Conservation (phyloP, 257 asterid species). For the Solanum chilense region DNA sequence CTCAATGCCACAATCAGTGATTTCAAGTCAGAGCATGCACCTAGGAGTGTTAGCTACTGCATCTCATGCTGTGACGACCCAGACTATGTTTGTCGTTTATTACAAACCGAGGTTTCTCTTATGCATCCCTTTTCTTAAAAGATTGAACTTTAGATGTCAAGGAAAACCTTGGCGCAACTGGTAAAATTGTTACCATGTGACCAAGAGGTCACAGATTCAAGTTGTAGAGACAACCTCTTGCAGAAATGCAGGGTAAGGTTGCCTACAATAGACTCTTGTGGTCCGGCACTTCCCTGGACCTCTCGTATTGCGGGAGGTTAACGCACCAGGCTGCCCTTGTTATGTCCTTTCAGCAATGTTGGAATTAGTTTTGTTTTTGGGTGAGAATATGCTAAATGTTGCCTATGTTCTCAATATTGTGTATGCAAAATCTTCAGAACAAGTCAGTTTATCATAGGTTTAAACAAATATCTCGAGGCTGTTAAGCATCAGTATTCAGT, state of each 20-base stretch:
- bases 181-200: neutral
- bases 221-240: neutral
- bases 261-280: neutral
- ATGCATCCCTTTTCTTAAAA: neutral
- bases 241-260: neutral
- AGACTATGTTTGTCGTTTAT: slow-evolving; percentile 55
- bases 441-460: slow-evolving; percentile 72
- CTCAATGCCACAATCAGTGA: slow-evolving; percentile 66
- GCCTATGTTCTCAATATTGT: neutral
- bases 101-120: slow-evolving; percentile 66
- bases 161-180: neutral
- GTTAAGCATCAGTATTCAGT: slow-evolving; percentile 45
- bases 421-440: slow-evolving; percentile 23
- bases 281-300: neutral
- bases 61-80: slow-evolving; percentile 56
- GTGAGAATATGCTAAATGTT: neutral
- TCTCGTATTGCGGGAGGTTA: neutral
- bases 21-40: slow-evolving; percentile 84
- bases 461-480: slow-evolving; percentile 66
- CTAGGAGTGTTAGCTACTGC: slow-evolving; percentile 87
- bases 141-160: neutral
- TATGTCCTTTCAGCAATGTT: neutral
- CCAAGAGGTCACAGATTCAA: neutral
- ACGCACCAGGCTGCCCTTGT: neutral
- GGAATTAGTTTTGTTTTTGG: neutral